Base-by-base conservation (phyloP, 1,284 basidiomycete species). In the Earliella scabrosa region DNA sequence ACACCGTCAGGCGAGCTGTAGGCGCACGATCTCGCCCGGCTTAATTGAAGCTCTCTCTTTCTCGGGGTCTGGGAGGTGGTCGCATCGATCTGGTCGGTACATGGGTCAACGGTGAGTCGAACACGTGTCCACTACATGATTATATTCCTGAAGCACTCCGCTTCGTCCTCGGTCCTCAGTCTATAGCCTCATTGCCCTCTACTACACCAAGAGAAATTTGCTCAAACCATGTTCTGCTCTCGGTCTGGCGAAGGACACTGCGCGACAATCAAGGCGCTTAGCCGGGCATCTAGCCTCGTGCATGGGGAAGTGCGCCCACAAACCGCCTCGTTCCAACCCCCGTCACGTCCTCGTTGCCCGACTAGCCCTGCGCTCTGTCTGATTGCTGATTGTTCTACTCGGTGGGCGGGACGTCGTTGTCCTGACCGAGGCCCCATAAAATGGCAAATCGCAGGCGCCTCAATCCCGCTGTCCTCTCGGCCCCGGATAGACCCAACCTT, bases 231-330 rank as follows among this genome's bases (percentile, higher is more conserved):
- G n/a, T n/a, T n/a, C n/a, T n/a, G n/a, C n/a, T n/a, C n/a, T n/a
- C n/a, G n/a, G 35, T 34, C 21, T 18, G 20, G 13, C 23, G 26
- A 26, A 18, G n/a, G n/a, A 41, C 29, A 23, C 29, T 27, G 8
- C 24, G 50, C 51, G 32, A 56, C 43, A 45, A 27, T 40, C 44
- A 45, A 47, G 57, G 46, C 50, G 51, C 51, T 32, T 18, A 26
- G 26, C 50, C 55, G 49, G 48, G 13, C 50, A 51, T 46, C 43
- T n/a, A 24, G 54, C 59, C 59, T 58, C 59, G 46, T 59, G 59
- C 26, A 36, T 35, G 52, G 45, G 49, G 39, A 47, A 43, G 31
- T 45, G 44, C 58, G 54, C 63, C 63, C 54, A 60, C 60, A 61
- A 40, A 44, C 36, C 26, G 51, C 63, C 60, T 60, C 58, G 54